Conservation (phyloP, 345 rosid genomes). For the Citrus unshiu region DNA sequence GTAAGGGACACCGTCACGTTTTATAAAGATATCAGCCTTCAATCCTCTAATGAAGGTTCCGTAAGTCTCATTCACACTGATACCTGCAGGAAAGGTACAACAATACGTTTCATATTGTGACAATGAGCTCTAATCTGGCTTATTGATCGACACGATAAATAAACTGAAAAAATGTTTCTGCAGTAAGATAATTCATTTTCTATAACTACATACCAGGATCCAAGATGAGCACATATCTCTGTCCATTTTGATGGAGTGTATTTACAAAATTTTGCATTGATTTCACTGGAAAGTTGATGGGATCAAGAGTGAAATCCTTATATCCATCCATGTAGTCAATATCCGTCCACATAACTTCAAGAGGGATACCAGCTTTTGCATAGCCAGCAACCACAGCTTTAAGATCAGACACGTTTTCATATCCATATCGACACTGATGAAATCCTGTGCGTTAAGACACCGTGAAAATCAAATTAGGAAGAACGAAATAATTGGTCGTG, state of each 20-base stretch:
- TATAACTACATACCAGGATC: slow-evolving; percentile 19
- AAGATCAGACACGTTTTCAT: slow-evolving; percentile 32
- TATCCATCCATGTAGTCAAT: slow-evolving; percentile 47
- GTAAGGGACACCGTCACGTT: background rate
- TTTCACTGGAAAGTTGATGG: slow-evolving; percentile 30
- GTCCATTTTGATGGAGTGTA: slow-evolving; percentile 35
- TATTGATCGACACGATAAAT: background rate
- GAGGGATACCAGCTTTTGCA: slow-evolving; percentile 42
- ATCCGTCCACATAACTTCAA: slow-evolving; percentile 52
- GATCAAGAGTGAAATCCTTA: slow-evolving; percentile 47
- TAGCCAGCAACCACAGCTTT: slow-evolving; percentile 37
- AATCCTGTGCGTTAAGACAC: slow-evolving; percentile 22
- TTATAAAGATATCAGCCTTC: slow-evolving; percentile 1
- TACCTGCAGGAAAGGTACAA: background rate
- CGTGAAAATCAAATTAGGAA: background rate
- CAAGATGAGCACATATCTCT: slow-evolving; percentile 38
- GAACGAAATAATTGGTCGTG: background rate
- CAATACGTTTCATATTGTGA: background rate
- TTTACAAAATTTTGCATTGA: slow-evolving; percentile 26
- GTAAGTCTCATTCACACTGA: background rate
- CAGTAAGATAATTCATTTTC: background rate
- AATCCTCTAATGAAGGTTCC: slow-evolving; percentile 2
- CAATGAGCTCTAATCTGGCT: background rate
- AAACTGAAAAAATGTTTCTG: background rate
- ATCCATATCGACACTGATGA: slow-evolving; percentile 45